Evolutionary conservation across 805 yeast species (phyloP), one percentile per base, ranked within the genome.

Genomic region (Hanseniaspora valbyensis): DNA sequence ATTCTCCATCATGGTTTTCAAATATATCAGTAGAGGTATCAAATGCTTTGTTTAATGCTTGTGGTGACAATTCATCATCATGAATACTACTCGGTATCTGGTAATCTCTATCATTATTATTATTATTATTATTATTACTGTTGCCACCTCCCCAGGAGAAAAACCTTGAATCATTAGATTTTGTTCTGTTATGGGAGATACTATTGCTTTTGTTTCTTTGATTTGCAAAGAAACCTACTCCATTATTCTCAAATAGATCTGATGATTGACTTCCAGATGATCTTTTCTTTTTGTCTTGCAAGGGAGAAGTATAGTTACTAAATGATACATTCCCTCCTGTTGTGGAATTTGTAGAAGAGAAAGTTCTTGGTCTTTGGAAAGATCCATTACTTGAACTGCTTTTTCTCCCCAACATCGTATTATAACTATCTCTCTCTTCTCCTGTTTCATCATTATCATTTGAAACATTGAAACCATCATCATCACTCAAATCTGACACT

Each of bases 401-500:
- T 28, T 12, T 28, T 28, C 30, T 12, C 10, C 30, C 30, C 7
- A 8, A 8, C 30, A 28, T 28, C 10, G 10, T 28, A 7, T 7
- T 28, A 12, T 28, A 8, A 12, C 12, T 28, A 28, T 12, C 12
- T 7, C 30, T 28, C 12, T 28, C 30, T 8, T 28, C 30, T n/a
- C n/a, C n/a, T n/a, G n/a, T n/a, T n/a, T n/a, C n/a, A n/a, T n/a
- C 59, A 37, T 55, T 51, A 32, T 29, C 54, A 43, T 52, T 43
- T 50, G 53, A 50, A 32, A 10, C 70, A 61, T 54, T 61, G 2
- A 61, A 69, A 7, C 62, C 64, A 25, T 75, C 77, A 13, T 69
- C 61, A 49, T 78, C 85, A 42, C 79, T 74, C 40, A 77, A 67
- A 52, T 80, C 84, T 52, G 76, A 75, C 22, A 83, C 59, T 54